Evolutionary conservation across 2,329 filamentous ascomycete species (phyloP), one percentile per base, ranked within the genome.

Genomic region (Massarina eburnea): DNA sequence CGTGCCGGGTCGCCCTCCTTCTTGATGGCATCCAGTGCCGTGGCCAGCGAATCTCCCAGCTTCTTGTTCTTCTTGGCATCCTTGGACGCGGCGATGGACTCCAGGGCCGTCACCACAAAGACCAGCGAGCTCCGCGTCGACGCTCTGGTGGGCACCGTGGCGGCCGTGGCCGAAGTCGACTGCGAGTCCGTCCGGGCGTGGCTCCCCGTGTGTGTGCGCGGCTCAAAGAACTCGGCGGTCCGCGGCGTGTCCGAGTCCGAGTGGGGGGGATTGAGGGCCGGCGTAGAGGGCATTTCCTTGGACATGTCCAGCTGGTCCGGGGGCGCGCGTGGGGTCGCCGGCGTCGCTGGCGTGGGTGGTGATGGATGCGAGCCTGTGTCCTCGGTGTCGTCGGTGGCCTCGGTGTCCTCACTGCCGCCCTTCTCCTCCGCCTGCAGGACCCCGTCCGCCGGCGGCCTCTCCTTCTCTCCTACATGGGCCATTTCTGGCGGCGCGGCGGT

Each of bases 101-200:
- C 94, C 67, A 99, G 76, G 30, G 94, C 92, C 64, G 89, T 91
- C 64, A 95, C 85, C 62, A 99, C 90, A 70, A 99, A 99, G 62
- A 96, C 91, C 63, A 95, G 85, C 58, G 94, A 97, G 80, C 87
- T 95, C 77, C 95, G 87, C 59, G 83, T 86, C 67, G 83, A 80
- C 62, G 77, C 76, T 35, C 77, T 72, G 12, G 76, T 76, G 19
- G 76, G 75, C 24, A 71, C 71, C 29, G 76, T 75, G 9, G 76
- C 77, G 3, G 76, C 72, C 17, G 77, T 78, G 21, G 64, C 64
- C 8, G 52, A 59, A 2, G 81, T 83, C 15, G 82, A 83, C 52
- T 80, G 75, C 22, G 82, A 84, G 65, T 83, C 81, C 14, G 82
- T 84, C 46, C 82, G 76, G 45, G 73, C 59, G 45, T 80, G 75